These are phyloP conservation scores for Shiraia bambusicola DNA, from an alignment of 2,329 filamentous ascomycete genomes.

Conservation along the genomic window DNA sequence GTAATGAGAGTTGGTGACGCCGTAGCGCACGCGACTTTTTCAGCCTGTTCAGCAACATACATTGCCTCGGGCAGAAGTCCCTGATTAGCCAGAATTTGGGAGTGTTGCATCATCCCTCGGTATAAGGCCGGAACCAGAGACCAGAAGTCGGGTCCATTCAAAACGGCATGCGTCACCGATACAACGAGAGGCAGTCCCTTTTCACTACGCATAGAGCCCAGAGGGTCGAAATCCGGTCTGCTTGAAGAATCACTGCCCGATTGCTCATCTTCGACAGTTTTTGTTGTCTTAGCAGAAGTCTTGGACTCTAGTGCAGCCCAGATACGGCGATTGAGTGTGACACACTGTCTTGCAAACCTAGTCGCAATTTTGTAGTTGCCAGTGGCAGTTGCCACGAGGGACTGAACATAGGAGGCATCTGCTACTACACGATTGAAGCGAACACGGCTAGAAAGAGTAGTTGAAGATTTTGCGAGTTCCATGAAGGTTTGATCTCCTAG, in stretches of 20 bases:
- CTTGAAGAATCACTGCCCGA: constrained; percentile 19
- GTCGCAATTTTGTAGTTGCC: constrained; percentile 50
- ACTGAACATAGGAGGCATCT: constrained; percentile 65
- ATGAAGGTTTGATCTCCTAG: constrained; percentile 30
- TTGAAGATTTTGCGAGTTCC: constrained; percentile 32
- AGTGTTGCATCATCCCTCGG: constrained; percentile 70
- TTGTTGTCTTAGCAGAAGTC: constrained; percentile 19
- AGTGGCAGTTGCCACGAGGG: constrained; percentile 63
- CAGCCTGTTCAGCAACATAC: constrained; percentile 82
- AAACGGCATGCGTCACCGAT: constrained; percentile 48
- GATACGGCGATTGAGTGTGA: constrained; percentile 52
- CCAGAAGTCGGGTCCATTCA: constrained; percentile 74
- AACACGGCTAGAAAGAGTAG: constrained; percentile 38
- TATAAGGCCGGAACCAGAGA: constrained; percentile 72
- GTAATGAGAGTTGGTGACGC: constrained; percentile 59
- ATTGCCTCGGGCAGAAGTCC: constrained; percentile 86
- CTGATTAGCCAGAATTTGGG: constrained; percentile 76
- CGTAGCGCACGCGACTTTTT: constrained; percentile 72
- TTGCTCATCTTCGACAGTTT: constrained; percentile 12
- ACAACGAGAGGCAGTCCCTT: constrained; percentile 38
- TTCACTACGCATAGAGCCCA: constrained; percentile 33
- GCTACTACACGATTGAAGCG: constrained; percentile 56
- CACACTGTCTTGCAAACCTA: constrained; percentile 51
- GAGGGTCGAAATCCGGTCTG: constrained; percentile 24
- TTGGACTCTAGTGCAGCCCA: constrained; percentile 55